Evolutionary conservation across 352 stramenopile species (phyloP), one percentile per base, ranked within the genome.

Genomic region (Phytophthora palmivora): DNA sequence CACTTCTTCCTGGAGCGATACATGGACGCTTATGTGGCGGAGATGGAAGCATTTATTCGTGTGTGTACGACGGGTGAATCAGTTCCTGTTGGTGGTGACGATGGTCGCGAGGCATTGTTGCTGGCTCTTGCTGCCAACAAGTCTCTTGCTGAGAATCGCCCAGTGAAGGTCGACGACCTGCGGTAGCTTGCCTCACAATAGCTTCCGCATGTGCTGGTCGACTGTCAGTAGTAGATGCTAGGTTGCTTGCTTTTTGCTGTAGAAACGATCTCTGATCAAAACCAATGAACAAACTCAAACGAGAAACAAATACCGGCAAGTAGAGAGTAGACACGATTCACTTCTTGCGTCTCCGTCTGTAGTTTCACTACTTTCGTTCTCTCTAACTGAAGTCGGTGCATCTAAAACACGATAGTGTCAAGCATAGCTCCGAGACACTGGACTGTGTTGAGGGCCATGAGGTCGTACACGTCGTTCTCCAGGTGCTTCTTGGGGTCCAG

Each of bases 371-470:
- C 32, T 33, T 53, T 57, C 19, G 16, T 47, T 55, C 51, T 62
- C 36, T 69, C 14, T 9, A 26, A 46, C 14, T 47, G 36, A 41
- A 59, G 42, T 45, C 24, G 39, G 47, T 51, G 42, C 16, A 65
- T 72, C 56, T 96, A 99, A 76, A 99, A 99, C 45, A 99, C 95
- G 32, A 99, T 97, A 12, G 97, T 99, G 87, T 99, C 93, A 32
- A 99, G 85, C 96, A 99, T 99, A 8, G 95, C 97, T 16, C 96
- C 97, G 41, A 99, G 84, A 71, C 94, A 98, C 84, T 99, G 97
- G 48, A 99, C 94, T 63, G 98, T 99, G 83, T 99, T 99, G 58
- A 95, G 84, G 38, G 91, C 96, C 96, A 99, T 99, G 56, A 99
- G 86, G 68, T 99, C 95, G 42, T 97, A 89, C 36, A 99, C 97